Percentiles rank a stretch among this genome's conserved stretches.
These are phyloP conservation scores for Suillus paluster DNA, from an alignment of 768 basidiomycete genomes.

Conservation along the genomic window DNA sequence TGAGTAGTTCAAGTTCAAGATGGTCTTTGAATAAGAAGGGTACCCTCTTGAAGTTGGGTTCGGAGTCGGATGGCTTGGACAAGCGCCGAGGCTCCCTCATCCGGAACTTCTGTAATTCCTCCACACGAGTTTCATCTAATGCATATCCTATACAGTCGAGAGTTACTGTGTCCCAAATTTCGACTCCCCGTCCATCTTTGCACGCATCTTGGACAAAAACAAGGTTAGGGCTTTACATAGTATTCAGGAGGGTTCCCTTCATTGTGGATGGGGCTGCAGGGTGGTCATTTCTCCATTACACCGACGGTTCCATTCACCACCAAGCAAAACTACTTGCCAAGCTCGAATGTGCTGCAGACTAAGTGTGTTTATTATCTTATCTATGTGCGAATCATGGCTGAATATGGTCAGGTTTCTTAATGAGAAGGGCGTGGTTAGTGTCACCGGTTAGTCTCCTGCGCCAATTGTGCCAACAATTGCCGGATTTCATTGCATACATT, in stretches of 20 bases:
- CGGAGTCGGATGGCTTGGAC: neutral
- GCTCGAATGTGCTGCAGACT: slow-evolving; percentile 85
- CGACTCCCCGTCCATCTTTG: slow-evolving; percentile 92
- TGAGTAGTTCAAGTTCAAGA: slow-evolving; percentile 33
- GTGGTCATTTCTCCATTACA: slow-evolving; percentile 91
- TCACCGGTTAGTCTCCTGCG: slow-evolving; percentile 60
- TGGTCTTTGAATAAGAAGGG: neutral
- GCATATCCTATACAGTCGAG: slow-evolving; percentile 59
- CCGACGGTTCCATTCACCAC: slow-evolving; percentile 70
- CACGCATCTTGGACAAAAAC: slow-evolving; percentile 85
- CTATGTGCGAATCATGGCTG: neutral
- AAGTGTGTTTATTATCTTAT: slow-evolving; percentile 47
- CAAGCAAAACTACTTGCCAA: slow-evolving; percentile 84
- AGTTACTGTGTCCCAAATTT: slow-evolving; percentile 93
- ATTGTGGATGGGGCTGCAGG: slow-evolving; percentile 43
- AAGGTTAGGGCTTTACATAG: slow-evolving; percentile 45
- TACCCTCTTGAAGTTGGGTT: neutral
- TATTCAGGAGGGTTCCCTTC: neutral
- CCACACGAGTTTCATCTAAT: neutral
- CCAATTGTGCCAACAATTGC: neutral
- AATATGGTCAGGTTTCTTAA: slow-evolving; percentile 65
- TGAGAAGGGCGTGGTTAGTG: slow-evolving; percentile 82
- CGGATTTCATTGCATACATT: slow-evolving; percentile 11
- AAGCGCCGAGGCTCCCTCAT: neutral
- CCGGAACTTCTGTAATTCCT: neutral